Conservation (phyloP, 2,329 filamentous ascomycete genomes). For the Botrytis fabae region DNA sequence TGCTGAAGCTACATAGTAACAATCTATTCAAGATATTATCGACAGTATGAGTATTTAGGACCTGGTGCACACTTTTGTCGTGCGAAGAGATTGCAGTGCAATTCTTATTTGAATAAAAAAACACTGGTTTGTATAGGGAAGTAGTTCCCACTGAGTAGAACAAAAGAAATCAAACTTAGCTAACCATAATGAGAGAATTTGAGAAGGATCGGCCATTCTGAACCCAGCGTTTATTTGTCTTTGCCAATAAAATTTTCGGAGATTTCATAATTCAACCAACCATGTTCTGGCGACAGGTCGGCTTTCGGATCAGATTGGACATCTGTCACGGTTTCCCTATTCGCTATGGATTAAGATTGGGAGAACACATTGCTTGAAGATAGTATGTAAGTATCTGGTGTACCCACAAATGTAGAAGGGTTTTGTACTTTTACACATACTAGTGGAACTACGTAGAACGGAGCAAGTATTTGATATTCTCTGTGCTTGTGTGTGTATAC, state of each 20-base stretch:
- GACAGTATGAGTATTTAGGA: neutral
- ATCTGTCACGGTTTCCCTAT: neutral
- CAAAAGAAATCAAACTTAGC: neutral
- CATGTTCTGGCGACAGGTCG: neutral
- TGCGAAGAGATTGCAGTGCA: neutral
- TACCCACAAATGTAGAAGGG: too few relatives aligned
- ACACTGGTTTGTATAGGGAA: neutral
- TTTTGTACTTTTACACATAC: neutral
- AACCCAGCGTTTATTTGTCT: neutral
- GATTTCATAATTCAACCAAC: neutral
- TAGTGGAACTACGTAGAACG: neutral
- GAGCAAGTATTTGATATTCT: too few relatives aligned
- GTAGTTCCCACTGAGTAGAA: neutral
- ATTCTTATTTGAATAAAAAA: neutral
- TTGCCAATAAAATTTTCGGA: fast-evolving
- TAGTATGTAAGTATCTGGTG: neutral
- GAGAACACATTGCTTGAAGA: fast-evolving
- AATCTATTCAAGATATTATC: neutral
- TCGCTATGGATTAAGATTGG: neutral
- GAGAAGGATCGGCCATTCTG: neutral
- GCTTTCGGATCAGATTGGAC: neutral
- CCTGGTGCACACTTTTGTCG: neutral
- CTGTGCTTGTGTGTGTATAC: neutral
- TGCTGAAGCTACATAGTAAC: neutral
- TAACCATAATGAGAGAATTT: neutral